Evolutionary conservation across 495 filamentous ascomycete species (phyloP).

Genomic region (Penicillium cataractarum): DNA sequence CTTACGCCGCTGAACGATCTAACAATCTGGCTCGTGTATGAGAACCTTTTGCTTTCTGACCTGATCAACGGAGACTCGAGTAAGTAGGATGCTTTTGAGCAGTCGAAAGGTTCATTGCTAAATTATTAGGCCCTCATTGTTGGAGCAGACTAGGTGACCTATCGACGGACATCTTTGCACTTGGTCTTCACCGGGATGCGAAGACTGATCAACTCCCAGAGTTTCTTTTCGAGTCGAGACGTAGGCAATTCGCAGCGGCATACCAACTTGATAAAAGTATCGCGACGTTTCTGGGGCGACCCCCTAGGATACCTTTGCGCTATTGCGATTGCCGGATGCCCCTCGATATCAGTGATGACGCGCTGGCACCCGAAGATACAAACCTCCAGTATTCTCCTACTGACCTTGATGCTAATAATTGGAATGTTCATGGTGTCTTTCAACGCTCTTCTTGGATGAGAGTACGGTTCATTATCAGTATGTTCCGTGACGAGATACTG

Average conservation of each 20-base stretch:
- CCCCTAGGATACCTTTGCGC: conserved; percentile 52
- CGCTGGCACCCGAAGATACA: conserved; percentile 32
- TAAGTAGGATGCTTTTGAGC: conserved; percentile 15
- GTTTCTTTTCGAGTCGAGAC: conserved; percentile 49
- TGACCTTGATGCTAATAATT: conserved; percentile 46
- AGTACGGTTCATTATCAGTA: conserved; percentile 49
- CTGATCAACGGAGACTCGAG: conserved; percentile 34
- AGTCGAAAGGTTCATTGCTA: neutral
- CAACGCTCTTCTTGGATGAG: conserved; percentile 45
- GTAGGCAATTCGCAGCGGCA: conserved; percentile 51
- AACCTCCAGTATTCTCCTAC: neutral
- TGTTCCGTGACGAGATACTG: conserved; percentile 60
- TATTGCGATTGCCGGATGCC: conserved; percentile 57
- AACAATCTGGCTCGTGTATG: conserved; percentile 36
- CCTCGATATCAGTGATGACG: conserved; percentile 55
- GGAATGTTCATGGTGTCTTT: conserved; percentile 48
- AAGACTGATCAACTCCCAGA: conserved; percentile 34
- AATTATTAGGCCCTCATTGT: conserved; percentile 26
- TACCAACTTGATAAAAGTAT: conserved; percentile 55
- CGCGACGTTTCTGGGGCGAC: conserved; percentile 56
- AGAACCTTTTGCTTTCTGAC: conserved; percentile 31
- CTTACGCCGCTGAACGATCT: conserved; percentile 39
- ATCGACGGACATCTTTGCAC: conserved; percentile 47
- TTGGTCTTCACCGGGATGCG: conserved; percentile 58
- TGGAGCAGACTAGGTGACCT: conserved; percentile 40